Percentiles rank a stretch among this genome's conserved stretches.
phyloP scores from a whole-genome alignment of 192 early-diverging fungal genomes.

The Podila epicladia region DNA sequence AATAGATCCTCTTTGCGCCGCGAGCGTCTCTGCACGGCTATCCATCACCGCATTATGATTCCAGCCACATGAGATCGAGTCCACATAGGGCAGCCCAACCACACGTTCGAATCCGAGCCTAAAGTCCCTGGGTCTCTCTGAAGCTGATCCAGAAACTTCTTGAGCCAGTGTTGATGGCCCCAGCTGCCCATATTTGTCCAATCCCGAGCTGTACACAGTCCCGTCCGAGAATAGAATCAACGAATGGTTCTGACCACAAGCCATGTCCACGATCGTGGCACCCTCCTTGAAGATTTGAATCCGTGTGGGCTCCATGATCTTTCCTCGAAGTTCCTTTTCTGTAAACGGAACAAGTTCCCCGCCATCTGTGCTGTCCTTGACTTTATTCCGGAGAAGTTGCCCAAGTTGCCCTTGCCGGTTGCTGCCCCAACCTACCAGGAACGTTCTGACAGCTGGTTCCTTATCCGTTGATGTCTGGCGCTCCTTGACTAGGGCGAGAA shows the following conservation, averaged over 20 bases:
- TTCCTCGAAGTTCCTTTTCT: slow-evolving; percentile 32
- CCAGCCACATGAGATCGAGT: slow-evolving; percentile 69
- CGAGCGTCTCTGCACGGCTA: slow-evolving; percentile 33
- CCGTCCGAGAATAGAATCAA: slow-evolving; percentile 57
- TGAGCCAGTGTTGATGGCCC: slow-evolving; percentile 34
- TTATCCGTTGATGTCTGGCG: slow-evolving; percentile 18
- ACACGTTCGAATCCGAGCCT: slow-evolving; percentile 56
- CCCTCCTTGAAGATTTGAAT: slow-evolving; percentile 11
- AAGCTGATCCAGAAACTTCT: slow-evolving; percentile 13
- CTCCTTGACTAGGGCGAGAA: slow-evolving; percentile 57
- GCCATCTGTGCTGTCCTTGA: background rate
- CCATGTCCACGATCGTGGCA: slow-evolving; percentile 57
- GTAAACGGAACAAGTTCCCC: background rate
- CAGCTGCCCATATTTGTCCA: slow-evolving; percentile 73
- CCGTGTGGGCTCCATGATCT: slow-evolving; percentile 40
- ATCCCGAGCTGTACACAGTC: slow-evolving; percentile 62
- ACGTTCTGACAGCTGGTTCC: background rate
- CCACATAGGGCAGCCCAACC: slow-evolving; percentile 23
- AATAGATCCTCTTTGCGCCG: background rate
- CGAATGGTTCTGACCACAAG: slow-evolving; percentile 74
- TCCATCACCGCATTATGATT: slow-evolving; percentile 57
- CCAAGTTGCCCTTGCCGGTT: slow-evolving; percentile 70
- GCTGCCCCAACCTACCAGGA: slow-evolving; percentile 61
- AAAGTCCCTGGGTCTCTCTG: slow-evolving; percentile 32
- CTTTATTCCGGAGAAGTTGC: slow-evolving; percentile 1